Percentiles rank a stretch among this genome's conserved stretches.
These are phyloP conservation scores for Mycena polygramma DNA, from an alignment of 768 basidiomycete genomes.

Conservation along the genomic window DNA sequence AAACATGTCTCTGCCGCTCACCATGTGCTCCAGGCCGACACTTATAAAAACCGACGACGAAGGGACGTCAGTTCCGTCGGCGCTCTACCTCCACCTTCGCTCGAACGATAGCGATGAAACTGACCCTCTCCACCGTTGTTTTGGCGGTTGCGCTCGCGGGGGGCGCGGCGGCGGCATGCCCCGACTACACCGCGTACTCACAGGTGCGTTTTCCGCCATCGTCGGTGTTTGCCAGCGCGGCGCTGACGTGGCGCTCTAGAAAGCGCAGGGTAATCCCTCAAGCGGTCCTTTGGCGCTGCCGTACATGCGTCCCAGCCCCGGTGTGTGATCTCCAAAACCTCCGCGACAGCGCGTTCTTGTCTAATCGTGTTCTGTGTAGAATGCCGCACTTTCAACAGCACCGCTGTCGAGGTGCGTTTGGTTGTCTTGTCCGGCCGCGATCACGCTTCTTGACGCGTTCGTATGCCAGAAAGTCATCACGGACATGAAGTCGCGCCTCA, in stretches of 20 bases:
- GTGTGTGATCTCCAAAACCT: background rate
- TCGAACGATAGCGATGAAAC: conserved; percentile 3
- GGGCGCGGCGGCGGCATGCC: conserved; percentile 51
- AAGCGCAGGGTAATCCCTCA: conserved; percentile 71
- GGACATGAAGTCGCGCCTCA: conserved; percentile 78
- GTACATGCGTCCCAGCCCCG: conserved; percentile 71
- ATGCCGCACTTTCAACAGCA: conserved; percentile 83
- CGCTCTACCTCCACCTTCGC: background rate
- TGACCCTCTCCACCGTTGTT: conserved; percentile 1
- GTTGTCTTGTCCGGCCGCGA: background rate
- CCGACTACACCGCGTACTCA: conserved; percentile 55
- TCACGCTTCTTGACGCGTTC: conserved; percentile 5
- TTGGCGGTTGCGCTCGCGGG: conserved; percentile 33
- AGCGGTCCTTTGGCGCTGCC: conserved; percentile 73
- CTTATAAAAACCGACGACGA: background rate
- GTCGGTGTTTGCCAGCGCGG: background rate
- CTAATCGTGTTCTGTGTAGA: conserved; percentile 42
- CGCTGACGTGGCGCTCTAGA: conserved; percentile 47
- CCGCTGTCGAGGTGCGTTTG: conserved; percentile 72
- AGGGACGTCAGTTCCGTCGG: background rate
- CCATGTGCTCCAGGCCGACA: conserved; percentile 8
- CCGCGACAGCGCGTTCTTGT: background rate
- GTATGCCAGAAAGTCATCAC: conserved; percentile 70
- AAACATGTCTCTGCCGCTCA: background rate
- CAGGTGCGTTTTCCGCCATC: conserved; percentile 9